phyloP scores from a whole-genome alignment of 345 rosid species.

The Sisymbrium altissimum region DNA sequence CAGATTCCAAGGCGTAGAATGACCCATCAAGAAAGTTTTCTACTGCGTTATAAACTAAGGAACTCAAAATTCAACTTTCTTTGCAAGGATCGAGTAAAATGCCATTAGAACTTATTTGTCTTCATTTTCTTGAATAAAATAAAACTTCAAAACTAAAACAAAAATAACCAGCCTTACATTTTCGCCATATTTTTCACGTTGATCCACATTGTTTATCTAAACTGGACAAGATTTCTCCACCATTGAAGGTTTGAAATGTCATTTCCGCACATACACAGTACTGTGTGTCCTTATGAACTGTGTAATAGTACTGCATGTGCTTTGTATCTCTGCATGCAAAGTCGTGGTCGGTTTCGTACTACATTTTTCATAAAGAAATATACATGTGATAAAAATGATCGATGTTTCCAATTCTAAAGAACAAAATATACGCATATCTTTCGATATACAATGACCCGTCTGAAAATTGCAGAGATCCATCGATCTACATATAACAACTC shows the following conservation, averaged over 20 bases:
- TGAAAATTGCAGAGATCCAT: not conserved
- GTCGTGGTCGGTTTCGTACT: constrained; percentile 16
- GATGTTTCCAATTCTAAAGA: not conserved
- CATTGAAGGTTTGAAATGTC: not conserved
- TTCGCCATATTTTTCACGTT: constrained; percentile 8
- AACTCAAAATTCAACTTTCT: too few species aligned
- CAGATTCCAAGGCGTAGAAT: too few species aligned
- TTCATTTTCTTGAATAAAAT: not conserved
- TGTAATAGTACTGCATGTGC: constrained; percentile 7
- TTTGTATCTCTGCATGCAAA: constrained; percentile 14
- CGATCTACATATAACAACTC: not conserved
- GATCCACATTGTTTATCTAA: not conserved
- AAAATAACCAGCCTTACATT: not conserved
- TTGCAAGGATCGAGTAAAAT: too few species aligned
- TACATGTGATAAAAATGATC: constrained; percentile 17
- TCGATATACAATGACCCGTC: not conserved
- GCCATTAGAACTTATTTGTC: too few species aligned
- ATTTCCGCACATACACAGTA: not conserved
- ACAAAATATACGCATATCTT: not conserved
- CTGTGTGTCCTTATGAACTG: constrained; percentile 4
- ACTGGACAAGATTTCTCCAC: not conserved
- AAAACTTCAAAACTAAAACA: not conserved
- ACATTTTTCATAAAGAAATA: not conserved
- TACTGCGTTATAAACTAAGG: too few species aligned
- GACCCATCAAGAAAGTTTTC: too few species aligned